Evolutionary conservation across 2,329 filamentous ascomycete species (phyloP), one percentile per base, ranked within the genome.

Genomic region (Aspergillus bombycis): DNA sequence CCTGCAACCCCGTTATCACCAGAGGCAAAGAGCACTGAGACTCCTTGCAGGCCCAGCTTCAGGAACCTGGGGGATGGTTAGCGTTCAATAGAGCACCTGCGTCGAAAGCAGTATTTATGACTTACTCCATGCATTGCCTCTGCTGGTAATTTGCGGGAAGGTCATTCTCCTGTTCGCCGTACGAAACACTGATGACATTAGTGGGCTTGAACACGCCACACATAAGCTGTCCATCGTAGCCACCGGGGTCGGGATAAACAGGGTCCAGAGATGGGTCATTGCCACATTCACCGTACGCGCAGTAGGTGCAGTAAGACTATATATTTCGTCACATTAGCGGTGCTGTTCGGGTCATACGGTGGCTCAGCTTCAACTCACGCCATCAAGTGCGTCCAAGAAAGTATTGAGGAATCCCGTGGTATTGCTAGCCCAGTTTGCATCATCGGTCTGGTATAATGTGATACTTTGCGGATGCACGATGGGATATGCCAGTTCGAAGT

Each of bases 21-120:
- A 6, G 60, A 62, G 7, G 60, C 60, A 14, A 62, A 58, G 28
- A 62, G 55, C 7, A 62, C 53, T 4, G 60, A 62, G 12, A 43
- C 57, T 9, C 60, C 60, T 21, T 62, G 60, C 11, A 62, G n/a
- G 5, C 60, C 60, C 26, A 62, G 60, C 36, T 62, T 62, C n/a
- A 62, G 30, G 30, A 54, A 62, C 7, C 60, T 62, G 4, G 1
- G 21, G 5, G 14, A 23, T 9, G 1, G 12, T 55, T 11, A 55
- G 34, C n/a, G 21, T 11, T 21, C 2, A 10, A 28, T 21, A 0
- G 8, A 12, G 10, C 0, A n/a, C 16, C n/a, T 21, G 4, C 11
- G 14, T 21, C 3, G 14, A 4, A 52, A 12, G n/a, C 28, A n/a
- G 0, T 28, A n/a, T n/a, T 3, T 3, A 16, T 10, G 12, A 26